Evolutionary conservation across 2,329 filamentous ascomycete genomes (phyloP).

Genomic region (Didymella pomorum): DNA sequence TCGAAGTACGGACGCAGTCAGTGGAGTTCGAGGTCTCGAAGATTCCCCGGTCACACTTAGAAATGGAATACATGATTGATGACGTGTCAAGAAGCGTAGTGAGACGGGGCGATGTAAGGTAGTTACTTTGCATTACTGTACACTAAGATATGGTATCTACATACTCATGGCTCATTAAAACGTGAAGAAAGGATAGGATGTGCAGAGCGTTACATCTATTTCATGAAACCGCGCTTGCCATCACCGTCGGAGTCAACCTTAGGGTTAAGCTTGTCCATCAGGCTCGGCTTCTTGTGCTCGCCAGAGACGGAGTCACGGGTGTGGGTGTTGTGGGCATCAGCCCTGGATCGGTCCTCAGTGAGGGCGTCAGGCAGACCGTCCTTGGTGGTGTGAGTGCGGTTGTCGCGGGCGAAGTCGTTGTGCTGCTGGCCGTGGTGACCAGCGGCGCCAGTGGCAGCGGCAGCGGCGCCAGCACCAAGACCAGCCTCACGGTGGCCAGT

Average conservation of each 20-base stretch:
- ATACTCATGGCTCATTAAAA: constrained; percentile 16
- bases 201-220: constrained; percentile 42
- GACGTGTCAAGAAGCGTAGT: no score
- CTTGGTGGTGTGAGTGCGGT: constrained; percentile 10
- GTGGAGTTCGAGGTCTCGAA: no score
- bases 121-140: constrained; percentile 13
- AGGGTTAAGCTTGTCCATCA: constrained; percentile 65
- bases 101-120: no score
- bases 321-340: constrained; percentile 23
- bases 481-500: background rate
- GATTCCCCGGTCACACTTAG: background rate
- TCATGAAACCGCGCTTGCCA: constrained; percentile 65
- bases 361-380: constrained; percentile 27
- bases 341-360: constrained; percentile 25
- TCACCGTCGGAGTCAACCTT: constrained; percentile 60
- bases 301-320: constrained; percentile 11
- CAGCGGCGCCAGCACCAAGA: background rate
- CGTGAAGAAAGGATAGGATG: background rate
- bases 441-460: constrained; percentile 10
- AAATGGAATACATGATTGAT: background rate
- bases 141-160: constrained; percentile 16
- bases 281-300: constrained; percentile 53
- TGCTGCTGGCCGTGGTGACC: constrained; percentile 17
- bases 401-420: constrained; percentile 19
- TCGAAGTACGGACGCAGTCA: background rate